Conservation (phyloP, 805 yeast genomes). For the Ogataea zsoltii region DNA sequence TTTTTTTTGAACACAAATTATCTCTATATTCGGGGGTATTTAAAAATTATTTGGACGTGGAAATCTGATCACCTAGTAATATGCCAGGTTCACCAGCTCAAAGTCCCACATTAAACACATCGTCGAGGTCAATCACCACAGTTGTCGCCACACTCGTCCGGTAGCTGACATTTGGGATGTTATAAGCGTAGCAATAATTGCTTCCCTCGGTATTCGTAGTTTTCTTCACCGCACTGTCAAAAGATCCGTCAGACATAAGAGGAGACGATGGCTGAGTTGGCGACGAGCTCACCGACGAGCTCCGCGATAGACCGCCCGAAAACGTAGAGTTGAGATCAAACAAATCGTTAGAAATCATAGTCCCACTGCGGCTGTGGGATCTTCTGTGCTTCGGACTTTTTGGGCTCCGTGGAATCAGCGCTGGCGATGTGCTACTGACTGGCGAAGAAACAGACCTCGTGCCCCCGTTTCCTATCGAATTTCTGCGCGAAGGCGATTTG, state of each 20-base stretch:
- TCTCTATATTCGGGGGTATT: no score
- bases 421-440: background rate
- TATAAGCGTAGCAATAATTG: background rate
- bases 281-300: constrained; percentile 10
- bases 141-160: constrained; percentile 1
- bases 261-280: constrained; percentile 9
- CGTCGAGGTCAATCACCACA: constrained; percentile 21
- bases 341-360: constrained; percentile 15
- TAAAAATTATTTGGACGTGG: no score
- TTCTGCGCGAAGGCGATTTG: constrained; percentile 3
- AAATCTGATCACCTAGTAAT: no score
- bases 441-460: no score
- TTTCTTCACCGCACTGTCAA: background rate
- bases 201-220: background rate
- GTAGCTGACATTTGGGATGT: constrained; percentile 1
- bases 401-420: background rate
- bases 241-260: constrained; percentile 5
- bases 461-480: background rate
- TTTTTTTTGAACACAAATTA: no score
- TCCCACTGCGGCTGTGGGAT: constrained; percentile 15
- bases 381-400: constrained; percentile 12
- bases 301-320: constrained; percentile 4
- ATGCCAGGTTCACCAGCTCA: no score
- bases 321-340: constrained; percentile 2
- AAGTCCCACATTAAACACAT: constrained; percentile 9